Percentiles rank a stretch among this genome's conserved stretches.
These are phyloP conservation scores for Botrytis cinerea DNA, from an alignment of 2,329 filamentous ascomycete genomes.

Conservation along the genomic window DNA sequence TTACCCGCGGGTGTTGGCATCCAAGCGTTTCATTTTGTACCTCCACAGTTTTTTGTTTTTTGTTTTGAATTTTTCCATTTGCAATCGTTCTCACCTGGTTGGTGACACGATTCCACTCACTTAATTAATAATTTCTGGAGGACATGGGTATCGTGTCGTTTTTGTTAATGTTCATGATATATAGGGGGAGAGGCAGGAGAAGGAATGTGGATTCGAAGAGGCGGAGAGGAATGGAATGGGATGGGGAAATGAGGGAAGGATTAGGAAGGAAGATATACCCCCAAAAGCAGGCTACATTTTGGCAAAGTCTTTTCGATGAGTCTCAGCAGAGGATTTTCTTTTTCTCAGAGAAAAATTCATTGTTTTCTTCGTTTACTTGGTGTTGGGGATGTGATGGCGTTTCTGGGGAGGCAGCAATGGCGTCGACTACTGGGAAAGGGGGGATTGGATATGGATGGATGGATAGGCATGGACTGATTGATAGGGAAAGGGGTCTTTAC, in stretches of 20 bases:
- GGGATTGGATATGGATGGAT: neutral
- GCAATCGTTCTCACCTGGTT: neutral
- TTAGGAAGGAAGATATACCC: neutral
- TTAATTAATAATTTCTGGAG: constrained; percentile 17
- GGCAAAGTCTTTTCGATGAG: neutral
- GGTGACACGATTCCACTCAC: neutral
- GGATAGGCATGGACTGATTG: neutral
- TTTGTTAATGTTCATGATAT: constrained; percentile 33
- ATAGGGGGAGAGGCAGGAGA: constrained; percentile 17
- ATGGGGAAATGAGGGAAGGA: neutral
- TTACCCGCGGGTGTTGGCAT: neutral
- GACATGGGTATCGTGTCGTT: neutral
- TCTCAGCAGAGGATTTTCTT: neutral
- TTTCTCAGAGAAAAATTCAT: neutral
- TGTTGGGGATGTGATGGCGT: neutral
- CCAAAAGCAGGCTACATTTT: constrained; percentile 5
- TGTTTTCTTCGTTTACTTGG: neutral
- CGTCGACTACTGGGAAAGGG: neutral
- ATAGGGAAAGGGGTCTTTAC: neutral
- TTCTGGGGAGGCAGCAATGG: neutral
- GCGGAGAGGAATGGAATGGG: constrained; percentile 1
- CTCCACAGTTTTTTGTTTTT: neutral
- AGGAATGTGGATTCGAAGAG: constrained; percentile 6
- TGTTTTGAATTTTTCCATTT: neutral
- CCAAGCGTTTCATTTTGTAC: constrained; percentile 2